Percentiles rank a stretch among this genome's conserved stretches.
Evolutionary conservation across 768 basidiomycete species (phyloP).

Genomic region (Podaxis sp.): DNA sequence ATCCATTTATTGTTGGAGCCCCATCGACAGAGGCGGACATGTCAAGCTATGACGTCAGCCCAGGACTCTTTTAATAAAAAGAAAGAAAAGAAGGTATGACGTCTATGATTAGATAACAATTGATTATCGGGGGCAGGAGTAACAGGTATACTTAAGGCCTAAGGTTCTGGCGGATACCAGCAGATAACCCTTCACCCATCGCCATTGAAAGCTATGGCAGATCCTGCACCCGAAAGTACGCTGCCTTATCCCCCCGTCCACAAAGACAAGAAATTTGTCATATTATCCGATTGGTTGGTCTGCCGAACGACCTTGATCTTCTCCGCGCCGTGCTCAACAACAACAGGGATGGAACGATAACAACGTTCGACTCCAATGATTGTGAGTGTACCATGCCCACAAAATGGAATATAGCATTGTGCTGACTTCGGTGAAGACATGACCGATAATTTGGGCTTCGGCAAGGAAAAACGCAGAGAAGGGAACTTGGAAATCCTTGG

Average conservation of each 20-base stretch:
- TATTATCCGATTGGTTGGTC: constrained; percentile 86
- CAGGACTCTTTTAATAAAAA: not conserved
- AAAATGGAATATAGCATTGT: not conserved
- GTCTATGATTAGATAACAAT: not conserved
- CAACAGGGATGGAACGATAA: constrained; percentile 91
- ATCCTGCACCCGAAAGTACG: constrained; percentile 52
- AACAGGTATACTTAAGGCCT: not conserved
- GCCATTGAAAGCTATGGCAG: constrained; percentile 23
- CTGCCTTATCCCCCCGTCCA: constrained; percentile 82
- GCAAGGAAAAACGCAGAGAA: constrained; percentile 66
- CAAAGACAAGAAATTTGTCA: constrained; percentile 78
- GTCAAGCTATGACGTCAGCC: too few species aligned
- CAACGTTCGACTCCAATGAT: constrained; percentile 90
- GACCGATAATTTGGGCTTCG: constrained; percentile 90
- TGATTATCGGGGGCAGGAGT: not conserved
- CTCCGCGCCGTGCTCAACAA: constrained; percentile 4
- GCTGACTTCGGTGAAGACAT: constrained; percentile 47
- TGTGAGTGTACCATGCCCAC: constrained; percentile 43
- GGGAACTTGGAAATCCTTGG: constrained; percentile 73
- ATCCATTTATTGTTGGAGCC: not conserved
- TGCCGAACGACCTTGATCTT: constrained; percentile 4
- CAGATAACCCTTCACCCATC: not conserved
- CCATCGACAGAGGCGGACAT: too few species aligned
- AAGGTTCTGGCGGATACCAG: not conserved
- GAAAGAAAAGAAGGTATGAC: not conserved